Percentiles rank a stretch among this genome's conserved stretches.
Conservation (phyloP, 306 rosid genomes). For the Carpinus fangiana region DNA sequence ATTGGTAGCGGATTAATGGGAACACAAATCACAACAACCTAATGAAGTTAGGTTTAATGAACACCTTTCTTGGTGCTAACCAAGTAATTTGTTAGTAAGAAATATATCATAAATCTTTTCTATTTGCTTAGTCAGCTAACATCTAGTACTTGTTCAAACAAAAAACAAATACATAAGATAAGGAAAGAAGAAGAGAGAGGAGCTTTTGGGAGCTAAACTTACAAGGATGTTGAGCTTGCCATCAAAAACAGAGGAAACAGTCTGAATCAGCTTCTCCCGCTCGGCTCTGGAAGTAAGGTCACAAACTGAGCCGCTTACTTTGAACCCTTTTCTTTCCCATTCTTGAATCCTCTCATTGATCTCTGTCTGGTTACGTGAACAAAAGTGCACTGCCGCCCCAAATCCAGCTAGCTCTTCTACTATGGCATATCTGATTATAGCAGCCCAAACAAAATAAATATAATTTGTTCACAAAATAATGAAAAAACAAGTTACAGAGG, state of each 20-base stretch:
- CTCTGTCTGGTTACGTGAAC: slow-evolving; percentile 42
- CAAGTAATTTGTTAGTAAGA: too few species aligned
- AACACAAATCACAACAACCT: too few species aligned
- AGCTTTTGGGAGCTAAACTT: slow-evolving; percentile 2
- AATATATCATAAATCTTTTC: too few species aligned
- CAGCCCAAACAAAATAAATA: neutral
- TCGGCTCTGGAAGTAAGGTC: slow-evolving; percentile 31
- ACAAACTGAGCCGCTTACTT: slow-evolving; percentile 46
- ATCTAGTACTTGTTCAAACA: too few species aligned
- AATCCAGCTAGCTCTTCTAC: slow-evolving; percentile 55
- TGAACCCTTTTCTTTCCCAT: slow-evolving; percentile 42
- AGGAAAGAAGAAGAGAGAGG: too few species aligned
- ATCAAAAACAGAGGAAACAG: slow-evolving; percentile 36
- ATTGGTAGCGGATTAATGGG: too few species aligned
- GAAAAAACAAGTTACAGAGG: neutral
- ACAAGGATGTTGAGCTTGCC: slow-evolving; percentile 55
- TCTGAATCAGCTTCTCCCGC: slow-evolving; percentile 37
- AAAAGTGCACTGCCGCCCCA: slow-evolving; percentile 46
- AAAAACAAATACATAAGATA: too few species aligned
- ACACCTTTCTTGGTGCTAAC: too few species aligned
- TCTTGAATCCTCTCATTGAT: slow-evolving; percentile 31
- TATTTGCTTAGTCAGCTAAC: too few species aligned
- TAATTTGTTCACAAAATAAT: neutral
- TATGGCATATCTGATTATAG: slow-evolving; percentile 33
- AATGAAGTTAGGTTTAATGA: too few species aligned